Base-by-base conservation (phyloP, 1,139 yeast species). In the Petasospora fabianii region DNA sequence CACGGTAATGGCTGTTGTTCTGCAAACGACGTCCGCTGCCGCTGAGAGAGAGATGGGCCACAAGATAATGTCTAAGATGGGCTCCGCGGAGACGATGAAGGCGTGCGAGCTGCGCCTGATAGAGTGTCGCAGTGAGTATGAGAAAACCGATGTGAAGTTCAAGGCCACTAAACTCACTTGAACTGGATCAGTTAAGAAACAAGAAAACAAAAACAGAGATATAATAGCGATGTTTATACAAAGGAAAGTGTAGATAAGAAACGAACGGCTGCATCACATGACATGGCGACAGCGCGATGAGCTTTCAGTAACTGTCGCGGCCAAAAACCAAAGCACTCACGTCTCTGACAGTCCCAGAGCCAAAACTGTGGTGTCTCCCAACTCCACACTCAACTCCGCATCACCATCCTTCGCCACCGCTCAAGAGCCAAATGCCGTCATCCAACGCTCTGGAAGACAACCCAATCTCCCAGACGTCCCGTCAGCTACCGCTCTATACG, bases 71-170 rank as follows among this genome's bases (percentile, higher is more conserved):
- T 62, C 65, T 2, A 56, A 53, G 36, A 65, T 66, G 42, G 69
- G 69, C 1, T 60, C 64, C 31, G 46, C 60, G 1, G 49, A 46
- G n/a, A 55, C 64, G 0, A 66, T 66, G 71, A 64, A 60, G 49
- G 61, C 64, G 32, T 63, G 68, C 36, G 71, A 66, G 39, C 48
- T 66, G 22, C 51, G 64, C 18, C 53, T 66, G 9, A 50, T 66
- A 10, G 66, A 62, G 42, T 63, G 66, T 37, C 50, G 59, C 20
- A 56, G 58, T 29, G 38, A 48, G 3, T 66, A 62, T 38, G 41
- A 26, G 1, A 35, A 45, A 16, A 39, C 38, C 4, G 58, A 56
- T n/a, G n/a, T n/a, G 8, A 39, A 33, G 39, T n/a, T n/a, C n/a
- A n/a, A n/a, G n/a, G n/a, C n/a, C n/a, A n/a, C n/a, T n/a, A n/a